Base-by-base conservation (phyloP, 163 green algal species). In the Chloromonas sp. region DNA sequence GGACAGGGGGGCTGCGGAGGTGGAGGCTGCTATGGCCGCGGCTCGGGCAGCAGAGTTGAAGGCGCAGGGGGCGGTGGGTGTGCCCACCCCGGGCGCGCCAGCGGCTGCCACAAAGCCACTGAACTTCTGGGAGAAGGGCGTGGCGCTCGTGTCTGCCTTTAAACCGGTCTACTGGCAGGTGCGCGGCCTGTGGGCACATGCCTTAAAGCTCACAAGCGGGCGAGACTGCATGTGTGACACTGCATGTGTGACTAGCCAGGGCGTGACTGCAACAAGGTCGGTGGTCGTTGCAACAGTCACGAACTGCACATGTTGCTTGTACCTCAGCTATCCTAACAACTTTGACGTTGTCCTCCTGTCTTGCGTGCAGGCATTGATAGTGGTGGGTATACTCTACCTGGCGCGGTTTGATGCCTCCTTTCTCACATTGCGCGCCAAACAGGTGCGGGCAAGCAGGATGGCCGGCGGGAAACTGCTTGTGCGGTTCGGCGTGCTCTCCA, bases 331-430 rank as follows among this genome's bases (percentile, higher is more conserved):
- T 36, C 36, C 36, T 36, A 36, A 36, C 36, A 36, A 36, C 36
- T 74, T 5, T 74, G 66, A 11, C 11, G 66, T 74, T 74, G 66
- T 74, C 66, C 66, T 74, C 66, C 5, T 74, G 36, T 36, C 36
- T 36, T 36, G 36, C 66, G 5, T 74, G 5, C 90, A 97, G 88
- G 93, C 94, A 2, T 90, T 98, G 74, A 79, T 82, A 0, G 92
- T 96, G 2, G 92, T 96, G 60, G 89, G 83, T 14, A 79, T 96
- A 0, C 91, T 98, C 0, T 97, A 97, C 90, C 94, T 97, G 85
- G 92, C 94, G 0, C 92, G 94, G 80, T 98, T 98, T 82, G 94
- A 97, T 82, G 90, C 92, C 14, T 93, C 90, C 14, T 98, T 97
- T 88, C 90, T 97, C 59, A 93, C 87, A 0, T 86, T 98, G 5